Percentiles rank a stretch among this genome's conserved stretches.
Evolutionary conservation across 1,284 basidiomycete genomes (phyloP).

Genomic region (Rhodotorula sp.): DNA sequence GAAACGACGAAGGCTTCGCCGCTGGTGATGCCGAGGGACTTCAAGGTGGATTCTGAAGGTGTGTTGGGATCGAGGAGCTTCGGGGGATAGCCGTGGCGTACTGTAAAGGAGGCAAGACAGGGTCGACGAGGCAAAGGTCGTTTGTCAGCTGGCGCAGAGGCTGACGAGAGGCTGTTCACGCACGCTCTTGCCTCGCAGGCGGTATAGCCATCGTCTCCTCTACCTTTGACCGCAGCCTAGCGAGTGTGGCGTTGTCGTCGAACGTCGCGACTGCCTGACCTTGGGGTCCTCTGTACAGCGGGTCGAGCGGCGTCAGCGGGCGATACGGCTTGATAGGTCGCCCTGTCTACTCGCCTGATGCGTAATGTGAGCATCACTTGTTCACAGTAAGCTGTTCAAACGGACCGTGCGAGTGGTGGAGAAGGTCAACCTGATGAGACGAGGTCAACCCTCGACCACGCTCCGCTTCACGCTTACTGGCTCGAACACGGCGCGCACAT

Average conservation of each 20-base stretch:
- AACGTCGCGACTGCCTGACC: conserved; percentile 3
- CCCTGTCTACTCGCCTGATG: neutral
- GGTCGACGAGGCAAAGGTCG: no score
- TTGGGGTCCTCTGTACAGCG: conserved; percentile 7
- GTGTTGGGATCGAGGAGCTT: conserved; percentile 8
- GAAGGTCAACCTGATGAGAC: neutral
- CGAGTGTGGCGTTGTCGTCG: conserved; percentile 10
- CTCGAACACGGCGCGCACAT: neutral
- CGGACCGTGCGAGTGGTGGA: neutral
- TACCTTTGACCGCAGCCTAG: conserved; percentile 3
- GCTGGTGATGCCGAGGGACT: conserved; percentile 7
- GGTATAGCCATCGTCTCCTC: conserved; percentile 7
- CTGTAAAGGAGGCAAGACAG: conserved; percentile 1
- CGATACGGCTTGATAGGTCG: no score
- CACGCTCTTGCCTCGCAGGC: conserved; percentile 21
- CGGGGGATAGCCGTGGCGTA: conserved; percentile 33
- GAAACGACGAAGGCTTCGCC: conserved; percentile 34
- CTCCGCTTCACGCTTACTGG: neutral
- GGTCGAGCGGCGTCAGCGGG: neutral
- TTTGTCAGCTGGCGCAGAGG: no score
- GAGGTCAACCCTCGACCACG: neutral
- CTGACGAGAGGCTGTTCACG: neutral
- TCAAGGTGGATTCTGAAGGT: neutral
- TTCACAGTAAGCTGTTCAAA: no score
- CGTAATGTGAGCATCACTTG: neutral